Percentiles rank a stretch among this genome's conserved stretches.
Evolutionary conservation across 164 flowering plant genomes (phyloP).

Genomic region (Magnolia kwangsiensis): DNA sequence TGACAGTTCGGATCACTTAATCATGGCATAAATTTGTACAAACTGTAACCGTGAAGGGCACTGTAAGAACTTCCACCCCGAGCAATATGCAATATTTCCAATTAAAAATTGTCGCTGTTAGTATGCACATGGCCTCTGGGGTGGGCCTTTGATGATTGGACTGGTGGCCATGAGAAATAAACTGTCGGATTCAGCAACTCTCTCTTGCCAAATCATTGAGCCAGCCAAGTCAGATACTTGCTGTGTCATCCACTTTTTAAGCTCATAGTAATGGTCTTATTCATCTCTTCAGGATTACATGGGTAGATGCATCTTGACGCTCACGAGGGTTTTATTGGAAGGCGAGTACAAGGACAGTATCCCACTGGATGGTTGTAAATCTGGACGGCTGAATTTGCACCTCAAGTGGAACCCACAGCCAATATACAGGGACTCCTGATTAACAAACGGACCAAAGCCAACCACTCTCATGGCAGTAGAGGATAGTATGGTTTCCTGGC

Average conservation of each 20-base stretch:
- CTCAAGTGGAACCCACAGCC: slow-evolving; percentile 94
- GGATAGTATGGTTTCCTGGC: neutral
- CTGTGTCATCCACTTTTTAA: neutral
- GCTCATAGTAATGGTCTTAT: neutral
- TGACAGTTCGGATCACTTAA: no score
- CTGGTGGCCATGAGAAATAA: no score
- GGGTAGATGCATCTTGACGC: slow-evolving; percentile 87
- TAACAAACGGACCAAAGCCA: neutral
- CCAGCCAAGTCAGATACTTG: no score
- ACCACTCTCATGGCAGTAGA: neutral
- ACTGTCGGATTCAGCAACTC: no score
- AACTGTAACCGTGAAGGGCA: no score
- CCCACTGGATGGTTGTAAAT: slow-evolving; percentile 67
- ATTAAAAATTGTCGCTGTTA: no score
- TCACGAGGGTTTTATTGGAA: slow-evolving; percentile 86
- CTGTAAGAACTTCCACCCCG: no score
- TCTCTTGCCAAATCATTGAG: no score
- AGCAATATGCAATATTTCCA: no score
- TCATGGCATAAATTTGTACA: no score
- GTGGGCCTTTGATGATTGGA: no score
- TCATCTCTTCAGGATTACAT: slow-evolving; percentile 66
- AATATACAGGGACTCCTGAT: slow-evolving; percentile 67
- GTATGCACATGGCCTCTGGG: no score
- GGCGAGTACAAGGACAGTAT: slow-evolving; percentile 72
- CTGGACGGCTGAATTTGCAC: slow-evolving; percentile 64